phyloP scores from a whole-genome alignment of 805 yeast genomes.

The Barnettozyma californica region DNA sequence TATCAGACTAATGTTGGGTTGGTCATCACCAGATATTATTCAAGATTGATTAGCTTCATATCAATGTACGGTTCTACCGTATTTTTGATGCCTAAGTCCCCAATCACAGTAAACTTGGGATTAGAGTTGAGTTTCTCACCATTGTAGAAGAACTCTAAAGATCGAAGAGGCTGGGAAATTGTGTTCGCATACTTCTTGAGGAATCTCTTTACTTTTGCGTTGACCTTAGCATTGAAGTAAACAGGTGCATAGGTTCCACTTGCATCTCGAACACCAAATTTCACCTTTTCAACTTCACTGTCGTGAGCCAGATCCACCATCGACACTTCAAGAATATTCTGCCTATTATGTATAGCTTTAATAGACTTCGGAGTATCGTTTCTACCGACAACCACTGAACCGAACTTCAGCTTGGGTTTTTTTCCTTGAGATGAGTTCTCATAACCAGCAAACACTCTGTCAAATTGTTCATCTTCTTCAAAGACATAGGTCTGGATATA shows the following conservation, averaged over 20 bases:
- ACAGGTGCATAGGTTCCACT: constrained; percentile 23
- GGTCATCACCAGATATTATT: too few species aligned
- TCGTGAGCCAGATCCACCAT: constrained; percentile 18
- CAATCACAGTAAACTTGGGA: background rate
- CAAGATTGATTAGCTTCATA: background rate
- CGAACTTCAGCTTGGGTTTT: background rate
- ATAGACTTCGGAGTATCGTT: constrained; percentile 3
- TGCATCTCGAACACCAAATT: constrained; percentile 26
- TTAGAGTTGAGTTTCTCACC: background rate
- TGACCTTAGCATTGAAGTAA: constrained; percentile 8
- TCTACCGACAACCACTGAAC: background rate
- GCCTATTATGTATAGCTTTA: background rate
- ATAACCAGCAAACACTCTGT: background rate
- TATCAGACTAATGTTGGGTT: background rate
- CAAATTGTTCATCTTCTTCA: constrained; percentile 1
- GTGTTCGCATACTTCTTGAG: constrained; percentile 3
- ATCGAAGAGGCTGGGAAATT: background rate
- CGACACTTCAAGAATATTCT: constrained; percentile 24
- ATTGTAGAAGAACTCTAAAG: background rate
- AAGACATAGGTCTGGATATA: background rate
- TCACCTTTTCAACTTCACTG: constrained; percentile 26
- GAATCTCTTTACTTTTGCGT: constrained; percentile 4
- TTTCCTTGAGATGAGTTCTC: constrained; percentile 1
- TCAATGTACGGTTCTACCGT: background rate
- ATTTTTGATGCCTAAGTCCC: background rate